phyloP scores from a whole-genome alignment of 257 asterid species.

The Vinca minor region DNA sequence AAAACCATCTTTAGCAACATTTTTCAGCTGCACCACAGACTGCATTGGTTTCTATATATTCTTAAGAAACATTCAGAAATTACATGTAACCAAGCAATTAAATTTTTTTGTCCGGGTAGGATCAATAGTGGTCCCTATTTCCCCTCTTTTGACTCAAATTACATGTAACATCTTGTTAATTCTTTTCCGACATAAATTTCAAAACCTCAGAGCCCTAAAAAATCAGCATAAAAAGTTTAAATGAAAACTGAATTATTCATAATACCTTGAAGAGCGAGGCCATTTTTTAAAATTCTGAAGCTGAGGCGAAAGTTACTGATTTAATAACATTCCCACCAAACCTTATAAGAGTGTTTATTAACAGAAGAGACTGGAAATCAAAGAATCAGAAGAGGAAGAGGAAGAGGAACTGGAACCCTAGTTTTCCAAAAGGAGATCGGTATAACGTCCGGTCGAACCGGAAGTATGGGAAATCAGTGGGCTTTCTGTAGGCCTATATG shows the following conservation, averaged over 20 bases:
- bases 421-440: neutral
- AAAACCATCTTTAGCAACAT: neutral
- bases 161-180: neutral
- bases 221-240: neutral
- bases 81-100: neutral
- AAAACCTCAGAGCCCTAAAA: neutral
- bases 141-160: neutral
- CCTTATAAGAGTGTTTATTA: no score
- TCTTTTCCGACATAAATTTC: neutral
- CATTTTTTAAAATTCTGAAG: slow-evolving; percentile 13
- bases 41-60: neutral
- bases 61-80: no score
- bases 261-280: slow-evolving; percentile 37
- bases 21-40: neutral
- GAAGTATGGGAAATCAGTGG: neutral
- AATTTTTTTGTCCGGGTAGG: no score
- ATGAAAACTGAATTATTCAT: neutral
- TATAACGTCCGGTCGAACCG: neutral
- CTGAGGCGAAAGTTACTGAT: neutral
- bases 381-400: neutral
- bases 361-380: neutral
- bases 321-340: neutral
- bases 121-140: no score
- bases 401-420: neutral
- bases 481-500: no score